Evolutionary conservation across 208 protist species (phyloP), one percentile per base, ranked within the genome.

Genomic region (Trypanosoma vivax): DNA sequence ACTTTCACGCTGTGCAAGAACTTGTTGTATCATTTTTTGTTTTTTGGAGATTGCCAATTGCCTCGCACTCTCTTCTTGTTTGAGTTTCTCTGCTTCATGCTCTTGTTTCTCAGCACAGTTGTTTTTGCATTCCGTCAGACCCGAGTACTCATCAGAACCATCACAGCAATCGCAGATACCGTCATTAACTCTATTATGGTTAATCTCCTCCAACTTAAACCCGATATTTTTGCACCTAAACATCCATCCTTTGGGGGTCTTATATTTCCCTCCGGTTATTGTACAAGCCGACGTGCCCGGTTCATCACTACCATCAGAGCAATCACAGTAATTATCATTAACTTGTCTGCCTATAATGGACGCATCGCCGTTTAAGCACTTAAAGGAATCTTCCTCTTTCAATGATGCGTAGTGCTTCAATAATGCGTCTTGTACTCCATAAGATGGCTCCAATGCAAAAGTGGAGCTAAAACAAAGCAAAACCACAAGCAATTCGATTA

Each of bases 271-370:
- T 3, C n/a, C 10, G n/a, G 78, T 14, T 3, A 34, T 41, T 0
- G 52, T 37, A 59, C 87, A 94, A 18, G 80, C 83, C 2, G 76
- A 67, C 1, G 90, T 95, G 6, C 92, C 92, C 19, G 96, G 94
- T 70, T 98, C 96, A 69, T 97, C 96, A 43, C 70, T 90, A 24
- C 96, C 94, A 64, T 98, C 96, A 29, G 57, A 33, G 54, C 96
- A 98, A 62, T 98, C 94, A 63, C 96, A 98, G 60, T 92, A 95
- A 41, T 98, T 91, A 56, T 98, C 83, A 66, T 98, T 98, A 13
- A 98, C 91, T 5, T 70, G 21, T 14, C 37, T 29, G 21, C 79
- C 68, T 19, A 76, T 61, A 21, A 97, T 86, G 7, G 46, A 60
- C 5, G 39, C 39, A 13, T 65, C 72, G 0, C 46, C 51, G 40